phyloP scores from a whole-genome alignment of 345 rosid genomes.

The Eucalyptus victrix region DNA sequence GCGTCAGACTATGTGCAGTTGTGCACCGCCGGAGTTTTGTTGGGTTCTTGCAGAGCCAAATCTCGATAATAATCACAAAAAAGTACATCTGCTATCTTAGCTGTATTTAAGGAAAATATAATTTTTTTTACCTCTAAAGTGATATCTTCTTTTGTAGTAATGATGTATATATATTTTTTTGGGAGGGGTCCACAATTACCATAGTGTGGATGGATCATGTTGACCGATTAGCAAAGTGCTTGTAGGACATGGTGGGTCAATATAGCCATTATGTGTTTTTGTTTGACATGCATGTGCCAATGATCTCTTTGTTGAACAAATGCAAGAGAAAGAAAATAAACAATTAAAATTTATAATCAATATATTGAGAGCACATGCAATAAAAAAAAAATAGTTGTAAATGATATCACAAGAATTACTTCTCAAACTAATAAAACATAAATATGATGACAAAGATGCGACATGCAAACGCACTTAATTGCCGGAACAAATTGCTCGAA shows the following conservation, averaged over 20 bases:
- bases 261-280: not conserved
- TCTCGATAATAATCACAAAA: not conserved
- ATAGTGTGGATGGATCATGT: not conserved
- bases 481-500: accelerated
- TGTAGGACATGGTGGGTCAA: not conserved
- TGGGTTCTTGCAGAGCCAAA: not conserved
- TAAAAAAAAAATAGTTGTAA: not conserved
- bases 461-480: not conserved
- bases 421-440: not conserved
- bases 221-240: not conserved
- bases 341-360: not conserved
- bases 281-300: not conserved
- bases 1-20: not conserved
- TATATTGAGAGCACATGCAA: not conserved
- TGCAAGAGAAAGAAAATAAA: not conserved
- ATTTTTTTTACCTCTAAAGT: not conserved
- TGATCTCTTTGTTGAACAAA: not conserved
- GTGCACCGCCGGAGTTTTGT: not conserved
- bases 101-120: not conserved
- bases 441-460: not conserved
- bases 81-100: not conserved
- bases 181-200: not conserved
- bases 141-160: not conserved
- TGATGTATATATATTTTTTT: not conserved
- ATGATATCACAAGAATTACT: not conserved